Conservation (phyloP, 148 eudicot species). For the Diospyros kaki region DNA sequence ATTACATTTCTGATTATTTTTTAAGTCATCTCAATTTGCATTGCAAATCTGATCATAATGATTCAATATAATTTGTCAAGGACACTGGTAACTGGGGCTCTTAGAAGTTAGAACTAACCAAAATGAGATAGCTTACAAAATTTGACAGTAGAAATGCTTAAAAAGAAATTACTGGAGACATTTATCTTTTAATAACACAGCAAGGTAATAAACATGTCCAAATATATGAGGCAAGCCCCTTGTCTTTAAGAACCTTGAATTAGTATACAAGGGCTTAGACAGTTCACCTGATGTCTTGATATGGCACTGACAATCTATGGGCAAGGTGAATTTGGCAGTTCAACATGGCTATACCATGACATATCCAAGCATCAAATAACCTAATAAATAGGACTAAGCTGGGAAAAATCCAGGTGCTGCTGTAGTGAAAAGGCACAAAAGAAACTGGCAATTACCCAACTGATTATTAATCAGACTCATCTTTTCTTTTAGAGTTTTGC, state of each 20-base stretch:
- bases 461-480: background rate
- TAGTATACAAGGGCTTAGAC: background rate
- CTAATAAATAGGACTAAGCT: background rate
- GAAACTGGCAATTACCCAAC: background rate
- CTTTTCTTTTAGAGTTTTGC: slow-evolving; percentile 3
- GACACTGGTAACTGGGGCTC: background rate
- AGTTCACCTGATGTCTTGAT: background rate
- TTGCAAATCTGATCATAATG: background rate
- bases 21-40: background rate
- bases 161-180: background rate
- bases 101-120: background rate
- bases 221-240: background rate
- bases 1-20: background rate
- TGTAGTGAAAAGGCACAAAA: background rate
- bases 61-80: background rate
- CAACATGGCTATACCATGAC: background rate
- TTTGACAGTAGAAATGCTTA: background rate
- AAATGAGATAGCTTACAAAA: background rate
- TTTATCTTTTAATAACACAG: background rate
- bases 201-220: background rate
- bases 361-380: background rate
- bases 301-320: background rate
- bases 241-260: slow-evolving; percentile 1
- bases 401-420: background rate
- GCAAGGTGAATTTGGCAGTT: background rate